Percentiles rank a stretch among this genome's conserved stretches.
Conservation (phyloP, 139 green algal genomes). For the Chlamydomonas eustigma region DNA sequence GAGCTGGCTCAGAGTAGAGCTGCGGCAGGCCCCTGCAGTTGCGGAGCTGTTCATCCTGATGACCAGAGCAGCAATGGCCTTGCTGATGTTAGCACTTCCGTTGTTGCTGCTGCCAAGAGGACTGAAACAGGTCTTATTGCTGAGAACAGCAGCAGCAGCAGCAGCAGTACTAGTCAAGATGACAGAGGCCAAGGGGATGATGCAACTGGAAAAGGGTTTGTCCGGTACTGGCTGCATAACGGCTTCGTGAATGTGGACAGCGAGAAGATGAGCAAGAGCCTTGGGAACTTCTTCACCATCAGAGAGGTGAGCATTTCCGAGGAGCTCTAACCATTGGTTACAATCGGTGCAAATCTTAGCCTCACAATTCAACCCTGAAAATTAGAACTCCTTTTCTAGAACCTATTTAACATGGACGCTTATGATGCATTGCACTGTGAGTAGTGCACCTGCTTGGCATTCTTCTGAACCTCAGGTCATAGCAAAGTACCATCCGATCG, state of each 20-base stretch:
- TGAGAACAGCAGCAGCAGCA: background rate
- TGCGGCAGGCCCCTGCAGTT: constrained; percentile 20
- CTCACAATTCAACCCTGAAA: too few species aligned
- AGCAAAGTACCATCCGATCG: constrained; percentile 72
- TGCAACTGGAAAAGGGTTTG: constrained; percentile 45
- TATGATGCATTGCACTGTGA: too few species aligned
- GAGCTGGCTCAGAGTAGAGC: constrained; percentile 84
- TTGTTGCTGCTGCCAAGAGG: background rate
- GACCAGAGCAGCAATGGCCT: background rate
- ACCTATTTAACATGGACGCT: too few species aligned
- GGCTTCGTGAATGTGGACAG: constrained; percentile 92
- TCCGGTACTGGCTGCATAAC: constrained; percentile 94
- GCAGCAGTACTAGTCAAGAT: background rate
- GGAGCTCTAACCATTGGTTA: too few species aligned
- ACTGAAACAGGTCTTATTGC: background rate
- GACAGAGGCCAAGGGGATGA: too few species aligned
- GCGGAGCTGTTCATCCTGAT: background rate
- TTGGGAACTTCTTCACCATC: constrained; percentile 99
- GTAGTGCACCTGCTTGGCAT: too few species aligned
- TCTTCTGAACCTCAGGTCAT: too few species aligned
- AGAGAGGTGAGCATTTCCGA: constrained; percentile 37
- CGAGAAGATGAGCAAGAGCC: constrained; percentile 97
- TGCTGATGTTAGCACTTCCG: too few species aligned
- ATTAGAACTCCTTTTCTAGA: too few species aligned
- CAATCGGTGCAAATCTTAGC: too few species aligned